Conservation (phyloP, 495 filamentous ascomycete genomes). For the Baudoinia panamericana region DNA sequence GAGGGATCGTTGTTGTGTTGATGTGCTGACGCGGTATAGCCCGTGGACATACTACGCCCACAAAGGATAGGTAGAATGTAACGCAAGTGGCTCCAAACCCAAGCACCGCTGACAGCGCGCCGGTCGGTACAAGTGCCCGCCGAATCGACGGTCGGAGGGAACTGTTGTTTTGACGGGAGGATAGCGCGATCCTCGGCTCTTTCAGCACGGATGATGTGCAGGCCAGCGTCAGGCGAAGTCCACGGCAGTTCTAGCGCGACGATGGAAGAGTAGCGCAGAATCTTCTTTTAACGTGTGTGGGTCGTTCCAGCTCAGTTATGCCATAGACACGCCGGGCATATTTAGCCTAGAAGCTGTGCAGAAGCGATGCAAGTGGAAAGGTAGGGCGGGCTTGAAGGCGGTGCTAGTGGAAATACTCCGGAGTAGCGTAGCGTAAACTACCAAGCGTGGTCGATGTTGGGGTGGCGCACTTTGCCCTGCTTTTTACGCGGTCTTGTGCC, state of each 20-base stretch:
- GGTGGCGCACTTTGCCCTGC: slow-evolving; percentile 21
- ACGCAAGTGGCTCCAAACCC: slow-evolving; percentile 16
- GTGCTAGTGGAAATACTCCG: slow-evolving; percentile 12
- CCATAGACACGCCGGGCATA: not conserved
- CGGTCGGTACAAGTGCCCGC: slow-evolving; percentile 20
- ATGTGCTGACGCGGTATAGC: slow-evolving; percentile 23
- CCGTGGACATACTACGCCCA: slow-evolving; percentile 31
- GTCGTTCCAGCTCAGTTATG: no score
- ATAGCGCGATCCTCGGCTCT: slow-evolving; percentile 25
- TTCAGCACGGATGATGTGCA: slow-evolving; percentile 32
- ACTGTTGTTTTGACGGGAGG: slow-evolving; percentile 26
- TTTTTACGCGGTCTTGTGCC: slow-evolving; percentile 10
- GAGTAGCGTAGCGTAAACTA: slow-evolving; percentile 12
- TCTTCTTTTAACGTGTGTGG: not conserved
- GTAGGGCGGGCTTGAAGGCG: no score
- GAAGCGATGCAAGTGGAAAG: no score
- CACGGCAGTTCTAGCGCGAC: slow-evolving; percentile 16
- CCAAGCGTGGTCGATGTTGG: not conserved
- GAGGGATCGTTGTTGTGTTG: slow-evolving; percentile 20
- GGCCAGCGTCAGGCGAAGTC: slow-evolving; percentile 17
- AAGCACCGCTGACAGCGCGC: slow-evolving; percentile 17
- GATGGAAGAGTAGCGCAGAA: slow-evolving; percentile 1
- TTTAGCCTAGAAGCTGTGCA: no score
- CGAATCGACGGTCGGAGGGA: slow-evolving; percentile 21
- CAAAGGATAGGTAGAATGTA: slow-evolving; percentile 14